These are phyloP conservation scores for Candida albicans DNA, from an alignment of 1,139 yeast species.

Conservation along the genomic window DNA sequence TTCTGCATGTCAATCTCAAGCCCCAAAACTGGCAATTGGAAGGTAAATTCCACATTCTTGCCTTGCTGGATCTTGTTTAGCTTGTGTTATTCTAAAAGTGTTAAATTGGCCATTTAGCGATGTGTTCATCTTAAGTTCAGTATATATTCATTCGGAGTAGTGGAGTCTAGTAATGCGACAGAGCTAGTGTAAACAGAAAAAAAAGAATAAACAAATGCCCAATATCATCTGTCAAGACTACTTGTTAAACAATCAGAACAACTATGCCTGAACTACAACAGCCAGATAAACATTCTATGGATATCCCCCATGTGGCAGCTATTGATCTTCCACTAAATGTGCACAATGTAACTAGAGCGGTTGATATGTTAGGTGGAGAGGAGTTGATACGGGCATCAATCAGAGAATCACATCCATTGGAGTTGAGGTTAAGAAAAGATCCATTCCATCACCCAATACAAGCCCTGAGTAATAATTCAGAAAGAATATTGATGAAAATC, in stretches of 20 bases:
- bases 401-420: slow-evolving; percentile 27
- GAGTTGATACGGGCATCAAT: slow-evolving; percentile 43
- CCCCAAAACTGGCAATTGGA: no score
- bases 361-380: slow-evolving; percentile 77
- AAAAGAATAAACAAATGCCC: not conserved
- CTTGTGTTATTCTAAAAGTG: no score
- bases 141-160: no score
- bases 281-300: slow-evolving; percentile 47
- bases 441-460: slow-evolving; percentile 81
- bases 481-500: slow-evolving; percentile 68
- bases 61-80: no score
- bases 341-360: slow-evolving; percentile 59
- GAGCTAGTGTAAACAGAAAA: not conserved
- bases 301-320: slow-evolving; percentile 72
- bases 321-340: slow-evolving; percentile 83
- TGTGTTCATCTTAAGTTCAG: no score
- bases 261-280: slow-evolving; percentile 2
- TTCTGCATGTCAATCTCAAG: no score
- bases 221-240: not conserved
- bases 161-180: no score
- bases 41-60: no score
- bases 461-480: slow-evolving; percentile 51
- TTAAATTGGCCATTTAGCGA: no score
- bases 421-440: slow-evolving; percentile 65
- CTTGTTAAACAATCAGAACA: not conserved